Evolutionary conservation across 805 yeast species (phyloP), one percentile per base, ranked within the genome.

Genomic region (Barnettozyma californica): DNA sequence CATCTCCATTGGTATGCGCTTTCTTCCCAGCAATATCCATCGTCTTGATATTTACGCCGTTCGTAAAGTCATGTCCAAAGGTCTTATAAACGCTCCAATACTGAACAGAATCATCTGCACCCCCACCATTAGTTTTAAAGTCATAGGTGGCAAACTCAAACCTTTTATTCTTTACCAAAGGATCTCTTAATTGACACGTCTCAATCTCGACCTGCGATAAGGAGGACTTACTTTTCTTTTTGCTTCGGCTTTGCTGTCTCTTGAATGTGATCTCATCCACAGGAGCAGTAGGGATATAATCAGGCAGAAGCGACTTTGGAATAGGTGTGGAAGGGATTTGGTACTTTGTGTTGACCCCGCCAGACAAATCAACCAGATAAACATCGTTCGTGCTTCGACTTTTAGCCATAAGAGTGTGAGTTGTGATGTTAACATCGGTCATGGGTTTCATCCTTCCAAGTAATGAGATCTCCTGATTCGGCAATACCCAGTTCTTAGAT

Each of bases 121-220:
- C 38, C 10, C 41, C 46, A 19, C 33, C 35, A 19, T 23, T 14
- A 41, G 11, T 19, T 9, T 26, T 8, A 29, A 44, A 39, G 10
- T 25, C 27, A 47, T 48, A 55, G 4, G 50, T 39, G 2, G 55
- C 57, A 47, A 56, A 40, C 19, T 54, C 52, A 25, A 60, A 19
- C 25, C 51, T 54, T 13, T 49, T 54, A 5, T 52, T 44, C 14
- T 42, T 45, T 8, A 46, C 49, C 3, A 57, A 27, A 1, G 60
- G 60, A 21, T 52, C 55, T 1, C 56, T 54, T 35, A 55, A 18
- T 13, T 51, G 47, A 43, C 81, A 74, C 0, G 84, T 77, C 53
- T 80, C 84, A 46, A 81, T 74, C 58, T 80, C 84, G 29, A 79
- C 73, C 49, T 76, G 75, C 0, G 79, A 71, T 27, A 78, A 59